These are phyloP conservation scores for Salix suchowensis DNA, from an alignment of 345 rosid genomes.

Conservation along the genomic window DNA sequence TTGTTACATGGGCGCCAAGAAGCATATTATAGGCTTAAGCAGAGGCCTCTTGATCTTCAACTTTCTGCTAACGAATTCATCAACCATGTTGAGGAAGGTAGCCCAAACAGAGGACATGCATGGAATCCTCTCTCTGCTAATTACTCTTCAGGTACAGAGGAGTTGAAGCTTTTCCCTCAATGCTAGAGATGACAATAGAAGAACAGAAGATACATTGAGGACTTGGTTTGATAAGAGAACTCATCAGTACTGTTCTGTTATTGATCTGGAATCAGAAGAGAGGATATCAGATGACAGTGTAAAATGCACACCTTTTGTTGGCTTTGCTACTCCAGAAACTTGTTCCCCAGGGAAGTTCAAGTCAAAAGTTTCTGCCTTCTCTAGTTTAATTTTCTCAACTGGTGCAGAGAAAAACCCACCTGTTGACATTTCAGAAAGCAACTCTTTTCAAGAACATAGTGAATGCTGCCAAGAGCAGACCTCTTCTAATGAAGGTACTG, in stretches of 20 bases:
- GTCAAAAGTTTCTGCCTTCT: constrained; percentile 10
- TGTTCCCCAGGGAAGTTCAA: constrained; percentile 13
- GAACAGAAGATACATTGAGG: constrained; percentile 6
- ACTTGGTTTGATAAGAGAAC: constrained; percentile 14
- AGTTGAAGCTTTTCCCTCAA: constrained; percentile 41
- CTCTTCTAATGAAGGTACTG: constrained; percentile 25
- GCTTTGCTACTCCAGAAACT: constrained; percentile 7
- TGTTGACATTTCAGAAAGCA: constrained; percentile 14
- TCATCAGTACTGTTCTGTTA: constrained; percentile 15
- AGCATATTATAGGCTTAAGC: constrained; percentile 13
- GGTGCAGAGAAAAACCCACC: constrained; percentile 12
- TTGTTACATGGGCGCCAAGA: constrained; percentile 10
- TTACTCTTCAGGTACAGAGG: constrained; percentile 15
- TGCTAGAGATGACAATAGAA: constrained; percentile 19
- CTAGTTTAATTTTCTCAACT: constrained; percentile 18
- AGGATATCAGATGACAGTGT: background rate
- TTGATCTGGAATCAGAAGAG: constrained; percentile 34
- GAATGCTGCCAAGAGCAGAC: constrained; percentile 15
- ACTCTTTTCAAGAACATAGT: constrained; percentile 13
- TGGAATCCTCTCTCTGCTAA: background rate
- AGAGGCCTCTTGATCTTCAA: constrained; percentile 26
- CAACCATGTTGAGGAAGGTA: constrained; percentile 12
- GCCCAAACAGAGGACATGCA: constrained; percentile 12
- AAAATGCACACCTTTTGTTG: constrained; percentile 13
- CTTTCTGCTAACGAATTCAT: constrained; percentile 31